Conservation (phyloP, 169 alveolate species). For the Plasmodium gallinaceum region DNA sequence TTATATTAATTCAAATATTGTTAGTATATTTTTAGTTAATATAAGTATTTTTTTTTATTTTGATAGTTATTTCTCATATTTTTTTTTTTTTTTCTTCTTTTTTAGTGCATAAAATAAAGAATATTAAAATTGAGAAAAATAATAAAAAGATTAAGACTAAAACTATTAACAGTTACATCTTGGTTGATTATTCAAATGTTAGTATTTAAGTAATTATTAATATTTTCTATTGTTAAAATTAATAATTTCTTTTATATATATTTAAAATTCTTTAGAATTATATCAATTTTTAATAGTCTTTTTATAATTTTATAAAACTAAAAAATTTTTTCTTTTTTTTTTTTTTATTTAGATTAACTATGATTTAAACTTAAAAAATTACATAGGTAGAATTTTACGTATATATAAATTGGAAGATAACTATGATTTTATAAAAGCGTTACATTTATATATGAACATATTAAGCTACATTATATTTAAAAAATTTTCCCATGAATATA, state of each 20-base stretch:
- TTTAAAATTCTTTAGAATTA: background rate
- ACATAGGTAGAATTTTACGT: slow-evolving; percentile 63
- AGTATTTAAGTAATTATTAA: background rate
- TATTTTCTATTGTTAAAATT: background rate
- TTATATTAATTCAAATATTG: background rate
- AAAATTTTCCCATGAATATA: slow-evolving; percentile 51
- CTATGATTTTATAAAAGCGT: slow-evolving; percentile 45
- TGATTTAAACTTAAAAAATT: slow-evolving; percentile 69
- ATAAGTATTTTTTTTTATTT: background rate
- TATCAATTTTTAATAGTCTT: background rate
- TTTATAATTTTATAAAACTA: background rate
- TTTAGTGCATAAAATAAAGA: slow-evolving; percentile 60
- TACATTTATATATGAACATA: slow-evolving; percentile 69
- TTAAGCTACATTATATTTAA: slow-evolving; percentile 62
- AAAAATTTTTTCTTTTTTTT: slow-evolving; percentile 21
- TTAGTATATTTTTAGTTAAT: background rate
- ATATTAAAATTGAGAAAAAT: slow-evolving; percentile 66
- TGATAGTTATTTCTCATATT: background rate
- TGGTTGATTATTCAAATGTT: slow-evolving; percentile 68
- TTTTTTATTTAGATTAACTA: slow-evolving; percentile 52
- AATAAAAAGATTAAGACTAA: slow-evolving; percentile 26
- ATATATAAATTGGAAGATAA: slow-evolving; percentile 65
- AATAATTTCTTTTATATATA: background rate
- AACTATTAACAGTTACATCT: slow-evolving; percentile 26
- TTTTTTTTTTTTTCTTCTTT: background rate